Evolutionary conservation across 352 stramenopile species (phyloP).

Genomic region (Aphanomyces euteiches): DNA sequence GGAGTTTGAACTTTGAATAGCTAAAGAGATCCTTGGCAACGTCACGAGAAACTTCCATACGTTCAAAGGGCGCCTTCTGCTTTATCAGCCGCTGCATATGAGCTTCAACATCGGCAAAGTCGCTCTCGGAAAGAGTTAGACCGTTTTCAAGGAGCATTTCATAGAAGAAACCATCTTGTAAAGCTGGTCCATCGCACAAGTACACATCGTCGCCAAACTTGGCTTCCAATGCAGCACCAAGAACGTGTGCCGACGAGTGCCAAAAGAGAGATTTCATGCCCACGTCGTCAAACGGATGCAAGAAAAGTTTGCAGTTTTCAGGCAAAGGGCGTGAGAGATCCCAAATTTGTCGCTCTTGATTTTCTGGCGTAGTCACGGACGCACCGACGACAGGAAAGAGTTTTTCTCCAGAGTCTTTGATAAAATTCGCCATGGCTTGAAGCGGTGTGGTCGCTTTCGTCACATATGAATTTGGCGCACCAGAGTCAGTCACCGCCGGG

Average conservation of each 20-base stretch:
- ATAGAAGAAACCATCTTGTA: slow-evolving; percentile 99
- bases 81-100: slow-evolving; percentile 96
- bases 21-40: slow-evolving; percentile 88
- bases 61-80: slow-evolving; percentile 88
- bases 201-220: slow-evolving; percentile 96
- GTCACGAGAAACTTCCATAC: slow-evolving; percentile 87
- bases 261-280: slow-evolving; percentile 81
- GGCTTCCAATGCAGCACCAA: slow-evolving; percentile 96
- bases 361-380: slow-evolving; percentile 6
- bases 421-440: slow-evolving; percentile 14
- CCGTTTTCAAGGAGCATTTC: slow-evolving; percentile 79
- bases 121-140: slow-evolving; percentile 62
- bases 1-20: slow-evolving; percentile 95
- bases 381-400: slow-evolving; percentile 20
- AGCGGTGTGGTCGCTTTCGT: slow-evolving; percentile 2
- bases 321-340: slow-evolving; percentile 12
- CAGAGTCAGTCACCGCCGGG: background rate
- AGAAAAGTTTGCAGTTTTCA: background rate
- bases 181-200: slow-evolving; percentile 90
- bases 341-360: slow-evolving; percentile 10
- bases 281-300: slow-evolving; percentile 28
- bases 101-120: slow-evolving; percentile 78
- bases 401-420: slow-evolving; percentile 2
- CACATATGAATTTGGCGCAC: background rate
- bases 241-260: slow-evolving; percentile 99